Conservation (phyloP, 2,329 filamentous ascomycete genomes). For the Drechslerella dactyloides region DNA sequence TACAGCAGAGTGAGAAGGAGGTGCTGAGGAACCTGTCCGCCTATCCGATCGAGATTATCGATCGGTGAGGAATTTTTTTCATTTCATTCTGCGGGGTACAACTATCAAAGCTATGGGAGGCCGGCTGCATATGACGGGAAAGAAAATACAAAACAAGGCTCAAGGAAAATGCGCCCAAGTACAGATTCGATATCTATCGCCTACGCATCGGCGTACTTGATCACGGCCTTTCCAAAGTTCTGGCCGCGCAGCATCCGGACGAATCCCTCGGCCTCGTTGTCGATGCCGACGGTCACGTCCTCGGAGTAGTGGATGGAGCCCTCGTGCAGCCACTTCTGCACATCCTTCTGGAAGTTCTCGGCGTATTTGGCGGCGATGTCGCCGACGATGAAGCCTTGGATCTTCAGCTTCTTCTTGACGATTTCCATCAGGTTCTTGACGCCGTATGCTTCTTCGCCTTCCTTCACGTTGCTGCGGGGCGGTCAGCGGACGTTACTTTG, state of each 20-base stretch:
- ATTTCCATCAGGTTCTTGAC: constrained; percentile 71
- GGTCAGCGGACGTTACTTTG: background rate
- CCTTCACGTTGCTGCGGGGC: constrained; percentile 53
- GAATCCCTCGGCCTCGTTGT: constrained; percentile 75
- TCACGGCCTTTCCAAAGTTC: constrained; percentile 85
- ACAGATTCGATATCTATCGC: no score
- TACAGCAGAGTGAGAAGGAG: constrained; percentile 72
- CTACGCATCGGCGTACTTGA: constrained; percentile 62
- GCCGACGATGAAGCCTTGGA: constrained; percentile 77
- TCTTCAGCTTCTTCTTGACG: constrained; percentile 71
- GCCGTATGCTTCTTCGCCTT: constrained; percentile 66
- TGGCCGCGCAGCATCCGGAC: constrained; percentile 76
- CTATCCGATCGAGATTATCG: constrained; percentile 58
- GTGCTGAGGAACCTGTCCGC: constrained; percentile 72
- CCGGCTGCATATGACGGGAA: no score
- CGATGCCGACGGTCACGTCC: constrained; percentile 75
- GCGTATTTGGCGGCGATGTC: constrained; percentile 61
- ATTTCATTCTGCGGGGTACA: no score
- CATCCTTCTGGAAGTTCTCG: constrained; percentile 76
- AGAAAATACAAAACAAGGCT: no score
- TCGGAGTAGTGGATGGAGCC: constrained; percentile 75
- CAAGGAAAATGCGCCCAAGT: no score
- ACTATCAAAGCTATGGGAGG: no score
- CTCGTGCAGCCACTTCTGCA: constrained; percentile 77
- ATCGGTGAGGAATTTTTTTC: constrained; percentile 55